phyloP scores from a whole-genome alignment of 495 filamentous ascomycete genomes.

The Opeltia flavorubescens region DNA sequence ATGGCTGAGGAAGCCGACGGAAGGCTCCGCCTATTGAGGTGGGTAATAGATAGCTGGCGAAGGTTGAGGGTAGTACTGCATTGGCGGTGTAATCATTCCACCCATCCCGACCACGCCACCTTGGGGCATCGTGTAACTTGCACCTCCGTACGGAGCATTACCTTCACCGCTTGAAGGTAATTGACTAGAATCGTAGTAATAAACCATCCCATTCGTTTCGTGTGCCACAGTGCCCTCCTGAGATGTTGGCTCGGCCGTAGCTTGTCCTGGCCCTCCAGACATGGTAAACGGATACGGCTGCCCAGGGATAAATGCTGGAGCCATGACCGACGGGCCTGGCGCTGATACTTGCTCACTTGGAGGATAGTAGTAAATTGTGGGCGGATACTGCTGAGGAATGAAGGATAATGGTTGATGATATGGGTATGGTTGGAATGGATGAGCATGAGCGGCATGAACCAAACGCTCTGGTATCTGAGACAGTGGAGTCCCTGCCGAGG shows the following conservation, averaged over 20 bases:
- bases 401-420: constrained; percentile 42
- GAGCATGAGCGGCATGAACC: constrained; percentile 87
- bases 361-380: constrained; percentile 40
- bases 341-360: constrained; percentile 26
- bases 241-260: constrained; percentile 29
- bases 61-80: constrained; percentile 60
- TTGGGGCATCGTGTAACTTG: constrained; percentile 37
- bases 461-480: constrained; percentile 92
- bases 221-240: constrained; percentile 68
- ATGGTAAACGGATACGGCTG: constrained; percentile 30
- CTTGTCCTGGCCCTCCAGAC: constrained; percentile 27
- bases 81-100: constrained; percentile 63
- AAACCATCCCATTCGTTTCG: constrained; percentile 88
- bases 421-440: constrained; percentile 71
- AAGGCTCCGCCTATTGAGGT: constrained; percentile 29
- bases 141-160: constrained; percentile 32
- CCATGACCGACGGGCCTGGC: constrained; percentile 37
- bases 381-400: constrained; percentile 44
- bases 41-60: constrained; percentile 53
- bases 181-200: constrained; percentile 76
- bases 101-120: constrained; percentile 54
- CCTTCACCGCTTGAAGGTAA: constrained; percentile 39
- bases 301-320: constrained; percentile 43
- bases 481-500: constrained; percentile 69
- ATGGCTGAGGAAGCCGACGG: not conserved